Evolutionary conservation across 2,329 filamentous ascomycete species (phyloP).

Genomic region (Trichoderma koningii): DNA sequence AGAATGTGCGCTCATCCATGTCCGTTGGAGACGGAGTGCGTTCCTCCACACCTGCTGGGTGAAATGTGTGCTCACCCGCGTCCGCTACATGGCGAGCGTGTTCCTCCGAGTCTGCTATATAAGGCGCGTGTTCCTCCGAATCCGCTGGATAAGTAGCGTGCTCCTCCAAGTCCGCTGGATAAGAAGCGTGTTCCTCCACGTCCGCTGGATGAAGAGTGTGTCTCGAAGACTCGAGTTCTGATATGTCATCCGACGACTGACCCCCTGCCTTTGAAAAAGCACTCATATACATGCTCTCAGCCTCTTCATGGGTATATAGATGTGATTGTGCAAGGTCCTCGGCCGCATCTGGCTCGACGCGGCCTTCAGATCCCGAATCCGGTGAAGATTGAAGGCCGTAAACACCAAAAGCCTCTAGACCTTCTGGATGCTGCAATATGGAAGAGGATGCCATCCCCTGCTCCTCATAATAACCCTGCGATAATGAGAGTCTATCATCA

Average conservation of each 20-base stretch:
- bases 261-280: conserved; percentile 57
- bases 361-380: background rate
- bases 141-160: too few relatives aligned
- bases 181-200: too few relatives aligned
- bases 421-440: background rate
- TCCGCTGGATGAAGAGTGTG: too few relatives aligned
- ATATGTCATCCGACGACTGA: conserved; percentile 28
- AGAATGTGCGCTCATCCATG: background rate
- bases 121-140: too few relatives aligned
- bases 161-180: too few relatives aligned
- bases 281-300: conserved; percentile 86
- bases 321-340: conserved; percentile 66
- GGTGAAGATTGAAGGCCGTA: background rate
- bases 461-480: background rate
- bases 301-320: conserved; percentile 76
- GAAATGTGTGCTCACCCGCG: background rate
- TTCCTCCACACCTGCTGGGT: background rate
- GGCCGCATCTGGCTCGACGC: conserved; percentile 16
- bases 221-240: conserved; percentile 13
- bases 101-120: too few relatives aligned
- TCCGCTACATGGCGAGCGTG: too few relatives aligned
- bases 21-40: too few relatives aligned
- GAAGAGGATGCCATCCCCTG: background rate
- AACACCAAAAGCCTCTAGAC: background rate
- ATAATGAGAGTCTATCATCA: background rate